These are phyloP conservation scores for Wickerhamiella infanticola DNA, from an alignment of 1,139 yeast species.

Conservation along the genomic window DNA sequence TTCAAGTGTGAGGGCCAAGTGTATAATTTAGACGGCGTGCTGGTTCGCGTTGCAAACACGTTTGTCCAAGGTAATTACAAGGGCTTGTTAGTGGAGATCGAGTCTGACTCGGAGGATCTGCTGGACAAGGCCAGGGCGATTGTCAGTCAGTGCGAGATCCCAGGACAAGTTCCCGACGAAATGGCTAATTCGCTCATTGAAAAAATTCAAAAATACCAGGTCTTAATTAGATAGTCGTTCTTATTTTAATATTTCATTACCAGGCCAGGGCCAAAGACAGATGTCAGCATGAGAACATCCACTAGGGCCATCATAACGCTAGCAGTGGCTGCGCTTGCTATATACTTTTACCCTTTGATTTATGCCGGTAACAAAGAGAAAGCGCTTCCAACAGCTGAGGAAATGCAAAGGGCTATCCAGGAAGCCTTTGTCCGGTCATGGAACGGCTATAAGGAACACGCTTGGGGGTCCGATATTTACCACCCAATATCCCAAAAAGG, in stretches of 20 bases:
- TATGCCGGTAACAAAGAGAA: not conserved
- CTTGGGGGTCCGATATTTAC: conserved; percentile 72
- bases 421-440: conserved; percentile 61
- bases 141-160: not conserved
- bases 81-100: conserved; percentile 45
- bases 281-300: not conserved
- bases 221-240: not conserved
- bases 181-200: not conserved
- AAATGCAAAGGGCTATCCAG: conserved; percentile 36
- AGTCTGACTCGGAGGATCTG: not conserved
- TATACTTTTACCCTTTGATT: not conserved
- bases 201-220: not conserved
- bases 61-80: conserved; percentile 61
- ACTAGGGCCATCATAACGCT: not conserved
- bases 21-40: conserved; percentile 30
- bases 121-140: not conserved
- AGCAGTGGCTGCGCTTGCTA: not conserved
- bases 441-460: conserved; percentile 60
- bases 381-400: conserved; percentile 12
- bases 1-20: conserved; percentile 62
- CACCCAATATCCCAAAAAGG: conserved; percentile 45
- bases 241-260: too few relatives aligned
- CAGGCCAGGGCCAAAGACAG: not conserved
- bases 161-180: not conserved
- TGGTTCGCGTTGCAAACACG: conserved; percentile 48